These are phyloP conservation scores for Lasiosphaeria ovina DNA, from an alignment of 495 filamentous ascomycete species.

Conservation along the genomic window DNA sequence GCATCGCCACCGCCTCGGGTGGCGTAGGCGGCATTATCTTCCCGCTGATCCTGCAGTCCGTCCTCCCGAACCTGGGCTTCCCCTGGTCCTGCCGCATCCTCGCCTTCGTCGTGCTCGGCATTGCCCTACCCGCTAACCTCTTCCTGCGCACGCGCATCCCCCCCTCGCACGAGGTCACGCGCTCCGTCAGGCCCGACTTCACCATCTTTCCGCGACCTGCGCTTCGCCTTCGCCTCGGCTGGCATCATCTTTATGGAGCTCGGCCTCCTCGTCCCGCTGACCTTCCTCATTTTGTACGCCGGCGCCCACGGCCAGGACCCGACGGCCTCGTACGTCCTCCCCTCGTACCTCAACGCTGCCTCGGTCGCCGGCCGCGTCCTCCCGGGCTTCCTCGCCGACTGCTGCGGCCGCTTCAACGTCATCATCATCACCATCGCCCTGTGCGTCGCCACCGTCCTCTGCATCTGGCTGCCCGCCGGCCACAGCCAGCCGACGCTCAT, in stretches of 20 bases:
- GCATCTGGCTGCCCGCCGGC: conserved; percentile 74
- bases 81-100: conserved; percentile 57
- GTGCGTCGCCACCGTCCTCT: conserved; percentile 69
- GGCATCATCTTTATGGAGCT: conserved; percentile 57
- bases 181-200: conserved; percentile 49
- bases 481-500: conserved; percentile 60
- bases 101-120: conserved; percentile 54
- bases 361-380: conserved; percentile 66
- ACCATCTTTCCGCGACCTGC: conserved; percentile 53
- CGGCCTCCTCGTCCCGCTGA: conserved; percentile 47
- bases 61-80: conserved; percentile 54
- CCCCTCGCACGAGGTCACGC: conserved; percentile 32
- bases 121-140: conserved; percentile 52
- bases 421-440: conserved; percentile 56
- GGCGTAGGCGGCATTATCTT: conserved; percentile 62
- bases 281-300: conserved; percentile 53
- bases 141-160: conserved; percentile 55
- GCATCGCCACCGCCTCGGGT: conserved; percentile 58
- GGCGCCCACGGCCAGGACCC: conserved; percentile 46
- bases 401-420: conserved; percentile 50
- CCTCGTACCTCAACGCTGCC: conserved; percentile 57
- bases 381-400: conserved; percentile 69
- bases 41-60: conserved; percentile 52
- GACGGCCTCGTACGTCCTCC: conserved; percentile 60
- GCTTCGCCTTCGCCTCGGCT: conserved; percentile 52